Evolutionary conservation across 2,329 filamentous ascomycete species (phyloP).

Genomic region (Xylaria sp.): DNA sequence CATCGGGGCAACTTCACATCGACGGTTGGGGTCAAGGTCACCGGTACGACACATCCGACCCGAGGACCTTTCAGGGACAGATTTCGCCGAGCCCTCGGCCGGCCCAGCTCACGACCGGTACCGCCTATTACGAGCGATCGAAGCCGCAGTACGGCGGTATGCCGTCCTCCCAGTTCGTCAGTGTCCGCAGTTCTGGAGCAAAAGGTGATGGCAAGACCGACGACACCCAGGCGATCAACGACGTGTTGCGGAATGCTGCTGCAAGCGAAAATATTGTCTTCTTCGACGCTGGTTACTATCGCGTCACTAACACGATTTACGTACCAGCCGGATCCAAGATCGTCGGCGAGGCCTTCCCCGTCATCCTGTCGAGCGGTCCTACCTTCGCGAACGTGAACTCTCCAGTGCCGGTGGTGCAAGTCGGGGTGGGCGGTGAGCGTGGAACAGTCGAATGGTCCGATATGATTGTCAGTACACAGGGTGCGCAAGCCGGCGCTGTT

Average conservation of each 20-base stretch:
- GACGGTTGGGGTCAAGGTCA: constrained; percentile 68
- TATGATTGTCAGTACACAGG: constrained; percentile 63
- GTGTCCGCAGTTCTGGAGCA: constrained; percentile 68
- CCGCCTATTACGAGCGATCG: constrained; percentile 69
- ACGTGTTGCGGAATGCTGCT: constrained; percentile 60
- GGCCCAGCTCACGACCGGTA: constrained; percentile 55
- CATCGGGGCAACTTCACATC: constrained; percentile 49
- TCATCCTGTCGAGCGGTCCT: constrained; percentile 54
- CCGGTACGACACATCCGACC: constrained; percentile 56
- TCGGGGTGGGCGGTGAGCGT: constrained; percentile 58
- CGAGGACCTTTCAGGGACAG: constrained; percentile 51
- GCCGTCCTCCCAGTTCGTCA: constrained; percentile 63
- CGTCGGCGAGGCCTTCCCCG: constrained; percentile 60
- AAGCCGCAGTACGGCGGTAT: constrained; percentile 74
- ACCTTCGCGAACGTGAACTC: constrained; percentile 53
- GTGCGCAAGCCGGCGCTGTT: constrained; percentile 61
- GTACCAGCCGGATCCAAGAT: constrained; percentile 56
- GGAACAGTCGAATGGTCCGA: constrained; percentile 66
- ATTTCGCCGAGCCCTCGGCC: constrained; percentile 52
- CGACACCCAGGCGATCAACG: constrained; percentile 72
- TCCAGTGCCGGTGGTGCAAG: constrained; percentile 59
- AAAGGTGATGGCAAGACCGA: constrained; percentile 75
- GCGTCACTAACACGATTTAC: constrained; percentile 57
- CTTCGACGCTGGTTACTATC: constrained; percentile 64
- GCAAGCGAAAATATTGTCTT: constrained; percentile 58